phyloP scores from a whole-genome alignment of 2,329 filamentous ascomycete species.

The Pseudogymnoascus sp. region DNA sequence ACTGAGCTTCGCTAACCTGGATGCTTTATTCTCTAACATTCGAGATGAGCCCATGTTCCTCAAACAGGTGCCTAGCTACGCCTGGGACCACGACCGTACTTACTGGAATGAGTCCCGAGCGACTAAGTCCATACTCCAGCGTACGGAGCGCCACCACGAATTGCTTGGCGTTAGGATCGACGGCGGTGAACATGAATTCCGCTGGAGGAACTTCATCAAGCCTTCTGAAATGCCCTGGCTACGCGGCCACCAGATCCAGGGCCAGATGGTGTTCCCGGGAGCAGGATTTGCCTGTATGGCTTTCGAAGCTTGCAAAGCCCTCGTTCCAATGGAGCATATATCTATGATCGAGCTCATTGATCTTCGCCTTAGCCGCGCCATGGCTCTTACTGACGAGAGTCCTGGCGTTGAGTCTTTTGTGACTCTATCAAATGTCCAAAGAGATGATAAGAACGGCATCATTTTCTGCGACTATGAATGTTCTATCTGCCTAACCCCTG shows the following conservation, averaged over 20 bases:
- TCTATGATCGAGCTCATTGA: constrained; percentile 11
- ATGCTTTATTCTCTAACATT: not conserved
- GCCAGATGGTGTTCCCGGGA: constrained; percentile 32
- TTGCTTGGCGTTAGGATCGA: constrained; percentile 12
- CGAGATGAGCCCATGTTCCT: not conserved
- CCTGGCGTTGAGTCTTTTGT: constrained; percentile 6
- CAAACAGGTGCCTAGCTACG: constrained; percentile 14
- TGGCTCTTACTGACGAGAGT: constrained; percentile 11
- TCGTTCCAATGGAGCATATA: not conserved
- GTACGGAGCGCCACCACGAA: constrained; percentile 8
- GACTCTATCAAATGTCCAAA: not conserved
- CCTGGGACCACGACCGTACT: constrained; percentile 13
- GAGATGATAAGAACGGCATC: not conserved
- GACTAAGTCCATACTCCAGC: not conserved
- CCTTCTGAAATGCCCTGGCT: constrained; percentile 8
- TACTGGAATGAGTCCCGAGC: constrained; percentile 15
- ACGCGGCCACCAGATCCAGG: constrained; percentile 3
- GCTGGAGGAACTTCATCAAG: not conserved
- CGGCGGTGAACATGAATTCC: not conserved
- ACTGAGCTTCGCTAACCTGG: not conserved
- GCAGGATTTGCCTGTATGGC: constrained; percentile 41
- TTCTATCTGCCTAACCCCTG: not conserved
- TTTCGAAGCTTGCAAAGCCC: constrained; percentile 32
- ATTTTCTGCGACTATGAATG: not conserved
- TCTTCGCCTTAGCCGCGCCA: constrained; percentile 11